Evolutionary conservation across 371 early-diverging fungal genomes (phyloP), one percentile per base, ranked within the genome.

Genomic region (Dinochytrium kinnereticum): DNA sequence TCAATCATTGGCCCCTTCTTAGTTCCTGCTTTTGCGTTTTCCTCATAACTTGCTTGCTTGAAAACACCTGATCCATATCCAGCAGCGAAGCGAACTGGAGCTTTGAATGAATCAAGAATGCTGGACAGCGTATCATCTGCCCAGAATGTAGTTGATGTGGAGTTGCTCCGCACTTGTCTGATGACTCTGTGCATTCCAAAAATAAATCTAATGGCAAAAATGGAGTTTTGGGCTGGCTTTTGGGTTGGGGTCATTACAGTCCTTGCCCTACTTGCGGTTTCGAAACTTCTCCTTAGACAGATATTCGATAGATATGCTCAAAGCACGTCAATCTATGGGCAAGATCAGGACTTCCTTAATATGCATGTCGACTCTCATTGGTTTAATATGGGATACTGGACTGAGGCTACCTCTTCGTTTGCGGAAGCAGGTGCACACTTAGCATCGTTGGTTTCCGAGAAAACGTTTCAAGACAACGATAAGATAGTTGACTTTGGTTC

Each of bases 21-120:
- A 37, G 1, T 61, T 24, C 51, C 31, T 17, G 68, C 74, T 59
- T 71, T 71, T 38, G 28, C 66, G 33, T 31, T 70, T 49, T 51
- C 70, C 34, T 90, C 89, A 77, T 94, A 93, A 3, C 93, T 94
- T 31, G 85, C 81, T 81, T 98, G 98, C 40, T 82, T 85, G 81
- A 95, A 96, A 26, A 96, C 97, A 31, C 96, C 97, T 57, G 94
- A 93, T 19, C 98, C 98, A 80, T 98, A 98, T 1, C 95, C 98
- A 84, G 95, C 90, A 1, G 96, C 96, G 82, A 91, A 95, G 55
- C 93, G 69, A 28, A 85, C 75, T 0, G 86, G 86, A 0, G 84
- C 84, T 37, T 81, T 49, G 69, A 85, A 85, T 53, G 71, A 34
- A 1, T 64, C 59, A 3, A 84, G 57, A 1, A 84, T 39, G n/a